Evolutionary conservation across 2,329 filamentous ascomycete genomes (phyloP), one percentile per base, ranked within the genome.

Genomic region (Metarhizium humberi): DNA sequence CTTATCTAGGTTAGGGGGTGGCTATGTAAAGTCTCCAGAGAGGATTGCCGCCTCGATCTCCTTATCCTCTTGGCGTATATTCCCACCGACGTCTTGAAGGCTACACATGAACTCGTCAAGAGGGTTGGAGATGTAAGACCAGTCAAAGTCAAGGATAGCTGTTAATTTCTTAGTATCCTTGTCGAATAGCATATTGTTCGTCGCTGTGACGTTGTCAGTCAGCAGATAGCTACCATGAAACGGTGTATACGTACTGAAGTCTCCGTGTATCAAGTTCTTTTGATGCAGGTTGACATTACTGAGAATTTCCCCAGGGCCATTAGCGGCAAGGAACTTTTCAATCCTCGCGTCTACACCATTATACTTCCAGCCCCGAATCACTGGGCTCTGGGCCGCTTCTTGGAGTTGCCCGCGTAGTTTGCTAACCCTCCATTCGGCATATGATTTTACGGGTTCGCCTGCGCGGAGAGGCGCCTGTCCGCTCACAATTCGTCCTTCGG

Each of bases 111-210:
- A 66, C 47, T 67, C 65, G 1, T 67, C 58, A 13, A 43, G 50
- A 1, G 63, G 64, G 32, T 68, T 61, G 0, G 59, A 56, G 16
- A 67, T 34, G 4, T 30, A 51, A 2, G 65, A 58, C 20, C 49
- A 68, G 55, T 67, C 66, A 48, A 67, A 68, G 42, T 68, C 66
- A 7, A 68, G 53, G 6, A 68, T 25, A 1, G 57, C 62, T 0
- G 63, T 65, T 34, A 67, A 55, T n/a, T 52, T 56, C 11, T 59
- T 59, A 6, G 59, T 58, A 3, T 11, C 50, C 2, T 48, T 48
- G 30, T 68, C 61, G 46, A 51, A 66, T 4, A 67, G 59, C 4
- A 67, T 53, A 43, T 68, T 68, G 48, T 64, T 63, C 53, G 51
- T 63, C 2, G 62, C 64, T 66, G 18, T 40, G 34, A 13, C 18